A percentile compares a stretch with the other conserved stretches of the same genome.
phyloP scores from a whole-genome alignment of 495 filamentous ascomycete species.

The Astrocystis sublimbata region DNA sequence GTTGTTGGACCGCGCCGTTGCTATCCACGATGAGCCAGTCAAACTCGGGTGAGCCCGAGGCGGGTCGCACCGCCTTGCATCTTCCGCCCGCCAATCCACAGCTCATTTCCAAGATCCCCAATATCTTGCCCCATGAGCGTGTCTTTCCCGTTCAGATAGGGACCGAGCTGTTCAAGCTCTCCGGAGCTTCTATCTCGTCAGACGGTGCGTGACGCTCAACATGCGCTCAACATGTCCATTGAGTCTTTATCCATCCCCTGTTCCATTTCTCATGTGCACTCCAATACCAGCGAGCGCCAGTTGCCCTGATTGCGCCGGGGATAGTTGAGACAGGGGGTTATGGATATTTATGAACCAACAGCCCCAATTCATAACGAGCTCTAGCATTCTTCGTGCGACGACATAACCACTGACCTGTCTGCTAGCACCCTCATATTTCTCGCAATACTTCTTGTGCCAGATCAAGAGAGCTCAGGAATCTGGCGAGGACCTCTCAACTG shows the following conservation, averaged over 20 bases:
- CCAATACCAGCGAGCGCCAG: conserved; percentile 7
- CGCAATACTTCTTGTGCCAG: conserved; percentile 88
- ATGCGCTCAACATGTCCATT: background rate
- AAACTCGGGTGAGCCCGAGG: conserved; percentile 32
- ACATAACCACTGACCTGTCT: conserved; percentile 19
- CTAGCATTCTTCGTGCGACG: background rate
- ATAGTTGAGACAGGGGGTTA: background rate
- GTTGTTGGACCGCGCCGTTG: background rate
- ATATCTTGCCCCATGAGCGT: conserved; percentile 62
- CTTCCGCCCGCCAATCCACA: conserved; percentile 30
- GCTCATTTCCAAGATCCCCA: conserved; percentile 52
- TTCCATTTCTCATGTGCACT: conserved; percentile 17
- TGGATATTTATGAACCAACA: background rate
- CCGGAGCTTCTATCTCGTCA: conserved; percentile 90
- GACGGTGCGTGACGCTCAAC: conserved; percentile 80
- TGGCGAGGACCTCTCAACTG: conserved; percentile 49
- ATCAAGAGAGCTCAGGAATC: conserved; percentile 61
- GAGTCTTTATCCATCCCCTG: too few species aligned
- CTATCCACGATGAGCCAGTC: conserved; percentile 29
- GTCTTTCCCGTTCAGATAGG: conserved; percentile 96
- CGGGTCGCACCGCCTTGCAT: conserved; percentile 27
- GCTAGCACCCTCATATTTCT: conserved; percentile 96
- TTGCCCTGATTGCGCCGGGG: too few species aligned
- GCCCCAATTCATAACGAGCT: too few species aligned
- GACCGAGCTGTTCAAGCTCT: conserved; percentile 85